Conservation (phyloP, 306 rosid genomes). For the Cercis canadensis region DNA sequence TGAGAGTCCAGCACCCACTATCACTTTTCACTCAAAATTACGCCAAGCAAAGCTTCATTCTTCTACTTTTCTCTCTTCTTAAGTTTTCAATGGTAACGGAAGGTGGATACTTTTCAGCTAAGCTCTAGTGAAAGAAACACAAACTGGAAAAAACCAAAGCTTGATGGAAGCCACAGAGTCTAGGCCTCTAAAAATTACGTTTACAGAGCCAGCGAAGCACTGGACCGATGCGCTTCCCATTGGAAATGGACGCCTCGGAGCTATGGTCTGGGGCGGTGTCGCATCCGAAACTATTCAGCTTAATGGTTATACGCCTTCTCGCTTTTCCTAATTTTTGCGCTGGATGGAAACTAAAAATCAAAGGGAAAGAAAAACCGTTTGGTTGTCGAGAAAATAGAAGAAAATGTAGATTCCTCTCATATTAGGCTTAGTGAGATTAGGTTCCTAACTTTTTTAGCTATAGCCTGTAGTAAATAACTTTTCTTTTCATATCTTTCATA, state of each 20-base stretch:
- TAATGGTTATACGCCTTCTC: constrained; percentile 47
- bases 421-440: too few species aligned
- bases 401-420: not conserved
- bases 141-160: not conserved
- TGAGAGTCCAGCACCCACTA: too few species aligned
- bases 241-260: constrained; percentile 88
- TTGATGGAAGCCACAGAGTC: constrained; percentile 7
- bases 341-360: not conserved
- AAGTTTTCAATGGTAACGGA: not conserved
- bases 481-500: too few species aligned
- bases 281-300: constrained; percentile 67
- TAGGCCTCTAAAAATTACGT: constrained; percentile 61
- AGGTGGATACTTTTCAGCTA: not conserved
- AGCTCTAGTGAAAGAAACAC: not conserved
- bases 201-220: constrained; percentile 61
- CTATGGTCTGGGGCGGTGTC: constrained; percentile 79
- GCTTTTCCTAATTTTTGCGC: not conserved
- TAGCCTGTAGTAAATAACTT: too few species aligned
- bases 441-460: too few species aligned
- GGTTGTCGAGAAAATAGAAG: not conserved
- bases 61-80: too few species aligned
- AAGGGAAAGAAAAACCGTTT: not conserved
- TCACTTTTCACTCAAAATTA: too few species aligned
- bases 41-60: not conserved
- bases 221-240: constrained; percentile 87